These are phyloP conservation scores for Aureobasidium sp. DNA, from an alignment of 2,329 filamentous ascomycete species.

Conservation along the genomic window DNA sequence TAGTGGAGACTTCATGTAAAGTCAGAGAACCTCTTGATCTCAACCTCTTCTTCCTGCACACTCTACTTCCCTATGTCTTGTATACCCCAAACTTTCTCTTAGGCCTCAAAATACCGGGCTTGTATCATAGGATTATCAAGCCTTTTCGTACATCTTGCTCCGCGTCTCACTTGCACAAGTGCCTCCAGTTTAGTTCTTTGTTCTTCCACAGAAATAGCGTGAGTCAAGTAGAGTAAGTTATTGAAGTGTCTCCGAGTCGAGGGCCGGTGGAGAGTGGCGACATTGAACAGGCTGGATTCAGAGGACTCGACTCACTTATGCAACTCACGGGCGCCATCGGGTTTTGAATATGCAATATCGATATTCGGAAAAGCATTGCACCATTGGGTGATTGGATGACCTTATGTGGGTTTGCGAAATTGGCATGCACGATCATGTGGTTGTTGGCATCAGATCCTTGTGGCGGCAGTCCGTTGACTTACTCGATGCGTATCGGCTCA, in stretches of 20 bases:
- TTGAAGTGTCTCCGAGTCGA: neutral
- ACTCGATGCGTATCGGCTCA: neutral
- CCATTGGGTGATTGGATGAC: too few relatives aligned
- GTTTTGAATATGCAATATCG: neutral
- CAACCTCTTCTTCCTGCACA: neutral
- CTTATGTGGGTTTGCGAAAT: neutral
- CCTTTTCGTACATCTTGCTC: neutral
- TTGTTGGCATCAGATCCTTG: neutral
- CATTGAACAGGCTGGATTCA: neutral
- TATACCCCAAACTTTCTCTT: neutral
- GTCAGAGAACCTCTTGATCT: neutral
- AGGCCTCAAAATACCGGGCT: neutral
- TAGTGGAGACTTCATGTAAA: slow-evolving; percentile 50
- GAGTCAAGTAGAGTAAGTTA: neutral
- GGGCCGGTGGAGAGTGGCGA: neutral
- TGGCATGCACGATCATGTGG: neutral
- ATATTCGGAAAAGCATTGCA: neutral
- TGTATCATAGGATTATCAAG: neutral
- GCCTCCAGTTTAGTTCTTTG: neutral
- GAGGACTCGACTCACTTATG: neutral
- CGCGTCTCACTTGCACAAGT: neutral
- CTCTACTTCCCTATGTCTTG: neutral
- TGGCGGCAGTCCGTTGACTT: neutral
- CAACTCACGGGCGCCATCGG: neutral
- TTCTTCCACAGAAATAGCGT: neutral